Evolutionary conservation across 345 rosid species (phyloP).

Genomic region (Populus ilicifolia): DNA sequence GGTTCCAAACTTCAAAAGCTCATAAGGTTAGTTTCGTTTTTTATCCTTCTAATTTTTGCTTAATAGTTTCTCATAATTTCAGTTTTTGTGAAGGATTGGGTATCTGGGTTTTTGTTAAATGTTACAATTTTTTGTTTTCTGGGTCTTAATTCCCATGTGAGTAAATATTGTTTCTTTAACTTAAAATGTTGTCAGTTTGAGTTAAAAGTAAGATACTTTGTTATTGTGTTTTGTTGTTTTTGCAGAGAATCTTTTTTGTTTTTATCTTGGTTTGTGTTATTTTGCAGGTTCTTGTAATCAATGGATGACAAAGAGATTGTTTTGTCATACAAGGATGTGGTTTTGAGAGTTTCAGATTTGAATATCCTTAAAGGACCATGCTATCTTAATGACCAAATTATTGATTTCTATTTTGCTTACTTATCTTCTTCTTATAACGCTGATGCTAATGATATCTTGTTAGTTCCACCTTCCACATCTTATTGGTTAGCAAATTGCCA

Average conservation of each 20-base stretch:
- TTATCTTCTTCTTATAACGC: constrained; percentile 49
- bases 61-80: neutral
- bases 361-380: constrained; percentile 52
- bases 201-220: too few relatives aligned
- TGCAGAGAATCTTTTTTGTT: too few relatives aligned
- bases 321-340: constrained; percentile 53
- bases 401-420: constrained; percentile 77
- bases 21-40: neutral
- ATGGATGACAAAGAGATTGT: too few relatives aligned
- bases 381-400: constrained; percentile 66
- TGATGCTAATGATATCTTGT: constrained; percentile 34
- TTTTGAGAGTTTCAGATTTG: constrained; percentile 73
- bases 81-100: neutral
- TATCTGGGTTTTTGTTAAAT: neutral
- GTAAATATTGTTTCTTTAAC: neutral
- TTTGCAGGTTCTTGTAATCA: too few relatives aligned
- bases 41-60: neutral
- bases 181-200: too few relatives aligned
- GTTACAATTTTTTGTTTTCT: neutral
- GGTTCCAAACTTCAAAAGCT: neutral
- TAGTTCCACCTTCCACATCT: constrained; percentile 73
- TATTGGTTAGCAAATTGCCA: constrained; percentile 80
- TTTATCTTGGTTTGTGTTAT: too few relatives aligned
- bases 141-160: neutral
- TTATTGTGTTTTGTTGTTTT: too few relatives aligned